A percentile compares a stretch with the other conserved stretches of the same genome.
These are phyloP conservation scores for Starmerella scarabaei DNA, from an alignment of 805 yeast species.

Conservation along the genomic window DNA sequence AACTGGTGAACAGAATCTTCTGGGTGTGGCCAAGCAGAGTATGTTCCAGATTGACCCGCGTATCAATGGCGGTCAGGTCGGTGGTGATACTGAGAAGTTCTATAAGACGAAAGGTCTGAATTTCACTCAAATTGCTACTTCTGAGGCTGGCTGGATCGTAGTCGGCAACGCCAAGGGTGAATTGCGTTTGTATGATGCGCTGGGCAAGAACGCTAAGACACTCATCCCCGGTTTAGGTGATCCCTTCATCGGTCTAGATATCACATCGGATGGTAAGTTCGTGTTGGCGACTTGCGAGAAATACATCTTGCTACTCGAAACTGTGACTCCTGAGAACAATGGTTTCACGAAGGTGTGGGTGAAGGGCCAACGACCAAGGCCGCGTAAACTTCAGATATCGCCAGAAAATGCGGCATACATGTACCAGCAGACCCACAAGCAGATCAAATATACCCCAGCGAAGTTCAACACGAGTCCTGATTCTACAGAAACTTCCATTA, in stretches of 20 bases:
- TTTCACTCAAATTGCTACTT: conserved; percentile 54
- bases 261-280: conserved; percentile 71
- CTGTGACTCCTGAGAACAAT: conserved; percentile 47
- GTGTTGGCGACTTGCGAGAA: conserved; percentile 65
- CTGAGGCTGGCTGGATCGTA: conserved; percentile 61
- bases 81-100: conserved; percentile 39
- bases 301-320: conserved; percentile 58
- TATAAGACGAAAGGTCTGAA: conserved; percentile 40
- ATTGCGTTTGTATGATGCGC: conserved; percentile 54
- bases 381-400: conserved; percentile 49
- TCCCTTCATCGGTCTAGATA: conserved; percentile 50
- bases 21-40: conserved; percentile 54
- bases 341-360: conserved; percentile 60
- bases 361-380: conserved; percentile 51
- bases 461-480: conserved; percentile 61
- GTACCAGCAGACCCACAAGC: conserved; percentile 36
- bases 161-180: conserved; percentile 68
- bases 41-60: conserved; percentile 76
- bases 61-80: conserved; percentile 41
- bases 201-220: conserved; percentile 69
- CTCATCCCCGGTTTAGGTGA: conserved; percentile 76
- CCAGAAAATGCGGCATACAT: conserved; percentile 64
- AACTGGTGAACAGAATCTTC: conserved; percentile 58
- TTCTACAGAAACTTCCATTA: conserved; percentile 53
- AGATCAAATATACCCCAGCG: conserved; percentile 55